Conservation (phyloP, 495 filamentous ascomycete genomes). For the Filosporella fistucella region DNA sequence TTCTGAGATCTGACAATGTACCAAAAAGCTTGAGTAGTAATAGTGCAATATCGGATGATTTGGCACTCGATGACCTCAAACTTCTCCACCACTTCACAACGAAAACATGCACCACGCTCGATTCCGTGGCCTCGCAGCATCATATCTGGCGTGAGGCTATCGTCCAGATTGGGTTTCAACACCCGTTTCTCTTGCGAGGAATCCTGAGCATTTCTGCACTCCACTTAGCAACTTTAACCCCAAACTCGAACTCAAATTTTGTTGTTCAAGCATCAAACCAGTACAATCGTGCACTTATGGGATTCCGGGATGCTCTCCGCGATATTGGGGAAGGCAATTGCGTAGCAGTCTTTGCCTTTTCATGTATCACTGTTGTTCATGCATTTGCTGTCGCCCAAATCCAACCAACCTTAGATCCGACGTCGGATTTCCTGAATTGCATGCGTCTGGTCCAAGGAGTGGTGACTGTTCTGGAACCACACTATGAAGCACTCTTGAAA, state of each 20-base stretch:
- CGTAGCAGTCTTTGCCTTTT: conserved; percentile 42
- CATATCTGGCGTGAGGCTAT: conserved; percentile 7
- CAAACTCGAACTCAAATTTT: conserved; percentile 11
- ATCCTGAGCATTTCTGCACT: conserved; percentile 7
- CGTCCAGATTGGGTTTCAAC: conserved; percentile 8
- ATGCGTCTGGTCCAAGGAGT: conserved; percentile 7
- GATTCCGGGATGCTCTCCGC: conserved; percentile 28
- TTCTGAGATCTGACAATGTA: neutral
- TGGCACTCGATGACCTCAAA: conserved; percentile 2
- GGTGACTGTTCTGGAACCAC: neutral
- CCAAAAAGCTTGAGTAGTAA: neutral
- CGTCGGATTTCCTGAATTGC: conserved; percentile 5
- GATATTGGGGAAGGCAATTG: conserved; percentile 33
- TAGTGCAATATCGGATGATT: neutral
- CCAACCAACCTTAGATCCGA: conserved; percentile 24
- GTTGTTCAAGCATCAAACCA: conserved; percentile 36
- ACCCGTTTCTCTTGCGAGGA: conserved; percentile 9
- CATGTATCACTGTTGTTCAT: conserved; percentile 39
- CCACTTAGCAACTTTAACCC: conserved; percentile 4
- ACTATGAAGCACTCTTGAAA: neutral
- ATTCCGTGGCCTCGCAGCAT: neutral
- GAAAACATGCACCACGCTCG: conserved; percentile 7
- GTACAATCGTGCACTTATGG: conserved; percentile 32
- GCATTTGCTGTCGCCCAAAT: conserved; percentile 28
- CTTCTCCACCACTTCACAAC: conserved; percentile 12